Percentiles rank a stretch among this genome's conserved stretches.
Conservation (phyloP, 108 stramenopile species). For the Fragilariopsis cylindrus region DNA sequence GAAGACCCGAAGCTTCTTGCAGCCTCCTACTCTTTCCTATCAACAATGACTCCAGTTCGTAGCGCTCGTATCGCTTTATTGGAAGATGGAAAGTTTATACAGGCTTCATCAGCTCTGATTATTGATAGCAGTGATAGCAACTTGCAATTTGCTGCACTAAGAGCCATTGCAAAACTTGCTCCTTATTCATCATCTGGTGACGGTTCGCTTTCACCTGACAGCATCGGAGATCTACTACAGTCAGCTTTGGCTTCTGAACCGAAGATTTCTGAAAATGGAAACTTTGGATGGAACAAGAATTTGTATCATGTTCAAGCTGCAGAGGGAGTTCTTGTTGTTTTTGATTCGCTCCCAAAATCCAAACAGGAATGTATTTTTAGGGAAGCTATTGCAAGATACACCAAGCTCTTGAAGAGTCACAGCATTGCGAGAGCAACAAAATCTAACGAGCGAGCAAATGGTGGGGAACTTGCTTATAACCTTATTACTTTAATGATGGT, state of each 20-base stretch:
- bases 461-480: constrained; percentile 53
- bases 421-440: constrained; percentile 34
- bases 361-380: constrained; percentile 31
- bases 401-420: constrained; percentile 37
- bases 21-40: constrained; percentile 37
- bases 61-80: constrained; percentile 19
- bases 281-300: constrained; percentile 12
- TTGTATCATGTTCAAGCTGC: constrained; percentile 39
- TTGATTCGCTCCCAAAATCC: constrained; percentile 32
- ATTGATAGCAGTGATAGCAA: constrained; percentile 10
- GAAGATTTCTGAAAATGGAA: not conserved
- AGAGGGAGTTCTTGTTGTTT: constrained; percentile 48
- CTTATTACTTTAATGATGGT: constrained; percentile 48
- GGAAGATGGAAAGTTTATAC: constrained; percentile 24
- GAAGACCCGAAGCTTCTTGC: constrained; percentile 26
- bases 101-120: constrained; percentile 28
- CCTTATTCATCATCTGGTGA: constrained; percentile 21
- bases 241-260: constrained; percentile 11
- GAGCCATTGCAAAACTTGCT: constrained; percentile 29
- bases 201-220: constrained; percentile 8
- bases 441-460: constrained; percentile 18
- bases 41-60: constrained; percentile 29
- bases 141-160: constrained; percentile 28
- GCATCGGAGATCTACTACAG: constrained; percentile 21
- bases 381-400: constrained; percentile 31